These are phyloP conservation scores for Metschnikowia shivogae DNA, from an alignment of 805 yeast genomes.

Conservation along the genomic window DNA sequence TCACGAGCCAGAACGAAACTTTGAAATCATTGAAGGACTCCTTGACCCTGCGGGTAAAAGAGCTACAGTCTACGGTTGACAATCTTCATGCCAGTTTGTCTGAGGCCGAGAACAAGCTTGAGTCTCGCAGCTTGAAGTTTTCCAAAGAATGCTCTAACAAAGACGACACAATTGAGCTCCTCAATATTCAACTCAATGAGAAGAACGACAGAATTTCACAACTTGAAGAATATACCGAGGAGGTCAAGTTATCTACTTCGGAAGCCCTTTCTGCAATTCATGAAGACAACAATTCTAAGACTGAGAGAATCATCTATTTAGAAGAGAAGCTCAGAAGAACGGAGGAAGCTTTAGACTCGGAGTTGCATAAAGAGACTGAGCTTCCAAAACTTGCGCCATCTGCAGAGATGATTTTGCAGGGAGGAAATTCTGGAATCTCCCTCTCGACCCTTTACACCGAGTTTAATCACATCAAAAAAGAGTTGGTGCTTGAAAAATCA, in stretches of 20 bases:
- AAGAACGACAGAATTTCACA: conserved; percentile 48
- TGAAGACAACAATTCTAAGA: conserved; percentile 32
- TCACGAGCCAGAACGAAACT: conserved; percentile 17
- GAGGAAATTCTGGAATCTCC: conserved; percentile 47
- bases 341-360: conserved; percentile 39
- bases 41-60: conserved; percentile 37
- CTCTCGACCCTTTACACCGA: conserved; percentile 65
- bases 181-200: conserved; percentile 51
- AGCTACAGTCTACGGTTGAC: conserved; percentile 42
- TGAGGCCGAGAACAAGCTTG: conserved; percentile 23
- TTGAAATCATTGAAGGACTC: conserved; percentile 34
- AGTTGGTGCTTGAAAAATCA: conserved; percentile 62
- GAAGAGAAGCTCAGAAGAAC: conserved; percentile 37
- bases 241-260: conserved; percentile 36
- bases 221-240: conserved; percentile 47
- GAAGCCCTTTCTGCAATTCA: conserved; percentile 33
- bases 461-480: conserved; percentile 58
- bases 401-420: conserved; percentile 50
- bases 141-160: conserved; percentile 44
- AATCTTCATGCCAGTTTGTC: conserved; percentile 18
- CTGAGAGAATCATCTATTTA: conserved; percentile 29
- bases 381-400: conserved; percentile 50
- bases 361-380: conserved; percentile 36
- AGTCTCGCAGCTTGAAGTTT: conserved; percentile 46
- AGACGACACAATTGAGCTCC: conserved; percentile 54